A percentile compares a stretch with the other conserved stretches of the same genome.
phyloP scores from a whole-genome alignment of 257 asterid genomes.

The Vinca minor region DNA sequence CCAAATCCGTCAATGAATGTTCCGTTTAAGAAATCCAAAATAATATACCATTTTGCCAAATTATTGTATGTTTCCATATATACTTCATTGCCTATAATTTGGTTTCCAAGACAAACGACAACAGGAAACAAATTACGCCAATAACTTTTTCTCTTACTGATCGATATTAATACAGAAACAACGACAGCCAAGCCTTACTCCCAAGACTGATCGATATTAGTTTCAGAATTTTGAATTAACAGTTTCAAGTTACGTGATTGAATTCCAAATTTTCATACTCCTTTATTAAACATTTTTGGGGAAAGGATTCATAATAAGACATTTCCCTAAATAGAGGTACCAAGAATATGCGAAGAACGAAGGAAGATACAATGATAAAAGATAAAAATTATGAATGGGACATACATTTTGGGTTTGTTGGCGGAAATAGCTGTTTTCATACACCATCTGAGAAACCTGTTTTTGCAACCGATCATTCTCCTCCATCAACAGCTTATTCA shows the following conservation, averaged over 20 bases:
- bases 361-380: background rate
- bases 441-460: conserved; percentile 90
- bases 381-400: background rate
- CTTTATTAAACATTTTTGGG: background rate
- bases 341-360: background rate
- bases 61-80: background rate
- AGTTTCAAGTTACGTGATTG: too few species aligned
- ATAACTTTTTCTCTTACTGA: background rate
- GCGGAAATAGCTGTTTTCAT: conserved; percentile 81
- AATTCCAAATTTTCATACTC: background rate
- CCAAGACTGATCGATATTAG: too few species aligned
- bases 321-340: too few species aligned
- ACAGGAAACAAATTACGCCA: too few species aligned
- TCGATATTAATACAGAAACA: background rate
- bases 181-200: too few species aligned
- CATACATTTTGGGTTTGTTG: conserved; percentile 74
- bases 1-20: background rate
- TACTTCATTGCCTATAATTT: background rate
- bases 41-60: background rate
- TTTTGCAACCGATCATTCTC: conserved; percentile 96
- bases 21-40: background rate
- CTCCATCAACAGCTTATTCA: conserved; percentile 98
- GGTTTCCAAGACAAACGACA: conserved; percentile 8
- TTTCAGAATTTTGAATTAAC: too few species aligned
- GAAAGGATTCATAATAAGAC: background rate